A percentile compares a stretch with the other conserved stretches of the same genome.
phyloP scores from a whole-genome alignment of 805 yeast species.

The Maudiozyma turicensis region DNA sequence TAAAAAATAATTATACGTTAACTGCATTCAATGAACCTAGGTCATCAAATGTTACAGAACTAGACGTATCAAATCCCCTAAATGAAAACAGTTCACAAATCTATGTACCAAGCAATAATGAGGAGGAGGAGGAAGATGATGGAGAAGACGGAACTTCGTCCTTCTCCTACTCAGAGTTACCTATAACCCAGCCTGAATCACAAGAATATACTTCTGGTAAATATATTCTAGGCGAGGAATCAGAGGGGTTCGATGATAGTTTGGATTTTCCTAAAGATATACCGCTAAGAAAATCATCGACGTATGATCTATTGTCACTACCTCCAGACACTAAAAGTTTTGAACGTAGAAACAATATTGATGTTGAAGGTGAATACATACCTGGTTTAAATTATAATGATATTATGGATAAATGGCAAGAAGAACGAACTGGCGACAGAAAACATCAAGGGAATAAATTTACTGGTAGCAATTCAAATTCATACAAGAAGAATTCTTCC shows the following conservation, averaged over 20 bases:
- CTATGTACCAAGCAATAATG: background rate
- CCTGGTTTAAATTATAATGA: slow-evolving; percentile 58
- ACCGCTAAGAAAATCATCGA: background rate
- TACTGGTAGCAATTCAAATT: background rate
- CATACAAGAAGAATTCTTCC: background rate
- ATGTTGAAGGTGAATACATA: slow-evolving; percentile 47
- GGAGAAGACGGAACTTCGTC: background rate
- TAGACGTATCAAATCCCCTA: background rate
- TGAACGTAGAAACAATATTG: background rate
- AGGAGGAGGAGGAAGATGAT: background rate
- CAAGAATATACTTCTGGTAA: background rate
- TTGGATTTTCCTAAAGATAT: background rate
- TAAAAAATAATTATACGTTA: background rate
- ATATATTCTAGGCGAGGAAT: background rate
- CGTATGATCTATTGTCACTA: background rate
- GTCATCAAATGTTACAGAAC: background rate
- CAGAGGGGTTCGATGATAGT: background rate
- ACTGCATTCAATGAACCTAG: background rate
- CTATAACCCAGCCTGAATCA: background rate
- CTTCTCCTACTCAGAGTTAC: background rate
- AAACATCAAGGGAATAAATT: too few relatives aligned
- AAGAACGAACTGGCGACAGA: background rate
- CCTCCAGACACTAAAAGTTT: background rate
- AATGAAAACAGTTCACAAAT: background rate
- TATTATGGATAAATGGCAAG: slow-evolving; percentile 41